These are phyloP conservation scores for Choanephora cucurbitarum DNA, from an alignment of 371 early-diverging fungal genomes.

Conservation along the genomic window DNA sequence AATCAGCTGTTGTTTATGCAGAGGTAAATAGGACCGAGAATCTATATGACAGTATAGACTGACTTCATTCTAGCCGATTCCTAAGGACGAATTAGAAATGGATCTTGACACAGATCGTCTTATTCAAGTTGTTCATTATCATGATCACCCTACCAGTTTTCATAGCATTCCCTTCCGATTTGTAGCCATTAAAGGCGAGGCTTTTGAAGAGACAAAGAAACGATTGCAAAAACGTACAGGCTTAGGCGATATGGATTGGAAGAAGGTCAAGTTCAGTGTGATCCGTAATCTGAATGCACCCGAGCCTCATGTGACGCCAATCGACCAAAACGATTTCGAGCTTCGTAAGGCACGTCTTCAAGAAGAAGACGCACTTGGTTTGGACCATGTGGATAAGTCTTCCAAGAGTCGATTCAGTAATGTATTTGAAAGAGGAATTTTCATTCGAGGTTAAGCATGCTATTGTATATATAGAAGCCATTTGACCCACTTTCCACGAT, in stretches of 20 bases:
- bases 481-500: background rate
- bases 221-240: slow-evolving; percentile 75
- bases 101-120: slow-evolving; percentile 50
- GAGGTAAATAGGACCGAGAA: slow-evolving; percentile 34
- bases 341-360: slow-evolving; percentile 51
- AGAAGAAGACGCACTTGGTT: slow-evolving; percentile 65
- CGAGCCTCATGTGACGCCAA: slow-evolving; percentile 28
- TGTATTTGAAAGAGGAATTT: slow-evolving; percentile 61
- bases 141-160: slow-evolving; percentile 60
- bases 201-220: slow-evolving; percentile 67
- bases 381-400: slow-evolving; percentile 79
- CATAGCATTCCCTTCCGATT: slow-evolving; percentile 88
- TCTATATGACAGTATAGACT: background rate
- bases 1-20: slow-evolving; percentile 32
- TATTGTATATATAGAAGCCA: too few relatives aligned
- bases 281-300: slow-evolving; percentile 29
- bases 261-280: slow-evolving; percentile 70
- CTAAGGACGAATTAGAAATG: slow-evolving; percentile 59
- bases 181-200: slow-evolving; percentile 70
- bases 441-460: slow-evolving; percentile 58
- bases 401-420: slow-evolving; percentile 56
- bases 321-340: slow-evolving; percentile 53
- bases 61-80: slow-evolving; percentile 51
- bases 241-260: slow-evolving; percentile 85
- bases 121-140: slow-evolving; percentile 75